These are phyloP conservation scores for Volvariella surrecta DNA, from an alignment of 1,284 basidiomycete species.

Conservation along the genomic window DNA sequence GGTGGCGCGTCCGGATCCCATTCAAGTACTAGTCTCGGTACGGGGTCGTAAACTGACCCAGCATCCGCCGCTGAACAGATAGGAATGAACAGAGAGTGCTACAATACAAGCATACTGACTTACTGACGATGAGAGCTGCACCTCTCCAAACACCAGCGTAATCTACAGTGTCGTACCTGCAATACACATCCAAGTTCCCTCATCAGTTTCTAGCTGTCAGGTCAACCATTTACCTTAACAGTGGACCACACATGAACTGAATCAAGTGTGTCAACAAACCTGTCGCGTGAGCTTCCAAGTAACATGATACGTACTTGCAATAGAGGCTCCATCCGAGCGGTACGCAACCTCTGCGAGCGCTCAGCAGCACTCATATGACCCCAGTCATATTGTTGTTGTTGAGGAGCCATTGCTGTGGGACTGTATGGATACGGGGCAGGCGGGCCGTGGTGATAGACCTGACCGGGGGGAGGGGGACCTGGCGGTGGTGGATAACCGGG, in stretches of 20 bases:
- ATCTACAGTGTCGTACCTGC: constrained; percentile 80
- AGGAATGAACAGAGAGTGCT: constrained; percentile 5
- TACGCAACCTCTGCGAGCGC: constrained; percentile 45
- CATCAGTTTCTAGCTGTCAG: no score
- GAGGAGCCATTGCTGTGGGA: no score
- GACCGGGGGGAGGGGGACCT: constrained; percentile 12
- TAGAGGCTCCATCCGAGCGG: constrained; percentile 61
- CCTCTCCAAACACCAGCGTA: constrained; percentile 76
- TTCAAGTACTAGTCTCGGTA: constrained; percentile 67
- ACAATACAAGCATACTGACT: constrained; percentile 21
- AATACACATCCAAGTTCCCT: background rate
- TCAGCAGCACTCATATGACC: constrained; percentile 49
- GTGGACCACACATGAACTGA: constrained; percentile 79
- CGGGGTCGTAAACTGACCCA: constrained; percentile 72
- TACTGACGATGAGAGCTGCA: constrained; percentile 78
- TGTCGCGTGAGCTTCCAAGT: no score
- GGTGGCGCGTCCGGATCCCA: constrained; percentile 55
- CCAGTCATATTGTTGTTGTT: no score
- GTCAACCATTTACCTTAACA: constrained; percentile 46
- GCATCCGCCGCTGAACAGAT: constrained; percentile 56
- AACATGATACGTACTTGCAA: constrained; percentile 31
- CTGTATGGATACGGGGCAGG: no score
- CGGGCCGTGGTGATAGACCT: constrained; percentile 1
- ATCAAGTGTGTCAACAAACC: background rate
- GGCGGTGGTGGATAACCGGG: constrained; percentile 14